Percentiles rank a stretch among this genome's conserved stretches.
phyloP scores from a whole-genome alignment of 495 filamentous ascomycete species.

The Penicillium antarcticum region DNA sequence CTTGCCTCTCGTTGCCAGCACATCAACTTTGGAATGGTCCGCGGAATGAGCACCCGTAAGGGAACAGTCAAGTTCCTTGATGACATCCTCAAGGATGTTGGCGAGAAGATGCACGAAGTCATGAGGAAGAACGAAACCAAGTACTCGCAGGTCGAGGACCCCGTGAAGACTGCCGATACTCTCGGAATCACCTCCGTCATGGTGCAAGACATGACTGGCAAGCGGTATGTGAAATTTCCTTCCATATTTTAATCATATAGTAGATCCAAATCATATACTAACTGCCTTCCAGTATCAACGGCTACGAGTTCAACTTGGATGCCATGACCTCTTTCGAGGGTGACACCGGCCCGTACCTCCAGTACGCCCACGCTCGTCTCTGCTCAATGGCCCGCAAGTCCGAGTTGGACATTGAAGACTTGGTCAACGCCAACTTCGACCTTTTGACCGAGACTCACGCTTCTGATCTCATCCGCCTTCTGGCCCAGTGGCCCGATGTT shows the following conservation, averaged over 20 bases:
- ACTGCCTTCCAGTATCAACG: constrained; percentile 49
- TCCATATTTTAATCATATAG: background rate
- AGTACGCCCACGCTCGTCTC: constrained; percentile 67
- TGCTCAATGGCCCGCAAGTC: constrained; percentile 60
- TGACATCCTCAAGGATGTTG: constrained; percentile 61
- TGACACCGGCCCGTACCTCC: constrained; percentile 68
- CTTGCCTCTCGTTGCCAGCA: constrained; percentile 61
- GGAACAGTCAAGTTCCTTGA: constrained; percentile 70
- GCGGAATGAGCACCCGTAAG: constrained; percentile 66
- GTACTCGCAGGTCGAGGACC: constrained; percentile 62
- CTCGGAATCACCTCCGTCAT: constrained; percentile 68
- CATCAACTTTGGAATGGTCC: constrained; percentile 72
- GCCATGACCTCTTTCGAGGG: constrained; percentile 69
- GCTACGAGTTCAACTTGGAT: constrained; percentile 66
- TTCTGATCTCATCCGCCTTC: constrained; percentile 53
- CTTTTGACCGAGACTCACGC: constrained; percentile 57
- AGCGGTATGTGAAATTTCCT: constrained; percentile 47
- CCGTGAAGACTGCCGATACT: constrained; percentile 49
- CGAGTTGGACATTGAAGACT: constrained; percentile 36
- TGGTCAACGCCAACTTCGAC: constrained; percentile 51
- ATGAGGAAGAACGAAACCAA: constrained; percentile 64
- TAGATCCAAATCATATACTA: constrained; percentile 6
- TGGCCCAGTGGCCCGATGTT: constrained; percentile 63
- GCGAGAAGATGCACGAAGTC: constrained; percentile 69
- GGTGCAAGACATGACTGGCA: constrained; percentile 69